Conservation (phyloP, 257 asterid species). For the Thymus mandschuricus region DNA sequence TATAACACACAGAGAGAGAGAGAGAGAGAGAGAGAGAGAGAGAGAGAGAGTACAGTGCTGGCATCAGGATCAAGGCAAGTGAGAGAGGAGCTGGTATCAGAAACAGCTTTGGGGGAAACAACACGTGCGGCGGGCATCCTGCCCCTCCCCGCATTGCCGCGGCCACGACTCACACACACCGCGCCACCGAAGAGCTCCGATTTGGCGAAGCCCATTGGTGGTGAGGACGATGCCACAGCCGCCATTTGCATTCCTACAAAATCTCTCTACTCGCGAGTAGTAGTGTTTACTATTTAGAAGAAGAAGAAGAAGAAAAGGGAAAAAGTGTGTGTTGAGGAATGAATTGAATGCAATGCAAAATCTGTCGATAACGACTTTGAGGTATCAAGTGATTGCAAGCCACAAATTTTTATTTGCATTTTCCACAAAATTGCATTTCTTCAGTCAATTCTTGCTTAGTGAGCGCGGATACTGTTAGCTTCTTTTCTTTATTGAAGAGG, state of each 20-base stretch:
- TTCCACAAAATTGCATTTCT: not conserved
- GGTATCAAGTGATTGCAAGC: conserved; percentile 33
- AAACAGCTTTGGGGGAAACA: conserved; percentile 66
- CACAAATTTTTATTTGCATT: conserved; percentile 28
- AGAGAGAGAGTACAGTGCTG: conserved; percentile 43
- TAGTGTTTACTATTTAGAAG: too few relatives aligned
- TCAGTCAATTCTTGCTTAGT: not conserved
- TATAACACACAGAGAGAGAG: not conserved
- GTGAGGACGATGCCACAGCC: conserved; percentile 52
- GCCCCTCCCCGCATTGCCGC: conserved; percentile 4
- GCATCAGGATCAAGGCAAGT: conserved; percentile 77
- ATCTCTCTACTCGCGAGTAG: too few relatives aligned
- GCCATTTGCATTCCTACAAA: conserved; percentile 39
- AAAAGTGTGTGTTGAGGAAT: conserved; percentile 41
- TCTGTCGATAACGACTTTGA: conserved; percentile 34
- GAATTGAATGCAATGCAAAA: conserved; percentile 32
- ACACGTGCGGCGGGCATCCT: conserved; percentile 37
- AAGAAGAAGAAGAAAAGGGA: too few relatives aligned
- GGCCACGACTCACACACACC: conserved; percentile 18
- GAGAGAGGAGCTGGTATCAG: conserved; percentile 57
- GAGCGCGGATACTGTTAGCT: too few relatives aligned
- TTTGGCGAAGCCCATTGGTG: conserved; percentile 39
- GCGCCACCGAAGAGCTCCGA: conserved; percentile 51
- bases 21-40: not conserved
- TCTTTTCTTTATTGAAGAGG: too few relatives aligned